Conservation (phyloP, 108 stramenopile species). For the Bacterosira constricta region DNA sequence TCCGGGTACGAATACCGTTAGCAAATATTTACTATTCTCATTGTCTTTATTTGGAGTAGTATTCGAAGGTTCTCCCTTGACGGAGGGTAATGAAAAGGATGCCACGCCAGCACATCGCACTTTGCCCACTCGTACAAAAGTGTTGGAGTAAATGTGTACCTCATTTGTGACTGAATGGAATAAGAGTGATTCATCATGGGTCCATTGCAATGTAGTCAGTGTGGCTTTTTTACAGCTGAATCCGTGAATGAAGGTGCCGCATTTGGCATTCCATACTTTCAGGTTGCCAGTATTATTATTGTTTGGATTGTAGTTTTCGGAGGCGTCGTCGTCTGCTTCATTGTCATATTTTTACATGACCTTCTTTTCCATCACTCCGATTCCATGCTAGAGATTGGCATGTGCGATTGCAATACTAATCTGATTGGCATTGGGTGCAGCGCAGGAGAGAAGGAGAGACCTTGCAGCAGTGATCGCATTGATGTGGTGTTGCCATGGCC, state of each 20-base stretch:
- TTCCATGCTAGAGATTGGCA: no score
- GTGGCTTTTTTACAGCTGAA: constrained; percentile 71
- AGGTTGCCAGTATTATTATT: constrained; percentile 55
- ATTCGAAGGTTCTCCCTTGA: constrained; percentile 15
- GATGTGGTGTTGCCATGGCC: not conserved
- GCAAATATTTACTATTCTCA: constrained; percentile 41
- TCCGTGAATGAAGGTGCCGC: constrained; percentile 58
- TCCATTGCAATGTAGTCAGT: constrained; percentile 92
- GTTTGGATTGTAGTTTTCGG: no score
- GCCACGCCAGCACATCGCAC: constrained; percentile 61
- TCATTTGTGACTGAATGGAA: constrained; percentile 76
- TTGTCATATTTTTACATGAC: no score
- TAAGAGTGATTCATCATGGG: constrained; percentile 80
- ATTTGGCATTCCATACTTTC: constrained; percentile 72
- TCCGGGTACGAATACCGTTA: constrained; percentile 86
- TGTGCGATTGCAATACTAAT: no score
- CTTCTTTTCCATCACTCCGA: no score
- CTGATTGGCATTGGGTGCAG: no score
- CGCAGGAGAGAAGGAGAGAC: no score
- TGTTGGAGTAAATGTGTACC: constrained; percentile 68
- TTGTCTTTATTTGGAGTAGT: not conserved
- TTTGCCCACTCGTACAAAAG: constrained; percentile 44
- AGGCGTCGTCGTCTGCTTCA: not conserved
- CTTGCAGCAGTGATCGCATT: not conserved
- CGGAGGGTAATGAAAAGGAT: constrained; percentile 57